Conservation (phyloP, 371 early-diverging fungal species). For the Lichtheimia hyalospora region DNA sequence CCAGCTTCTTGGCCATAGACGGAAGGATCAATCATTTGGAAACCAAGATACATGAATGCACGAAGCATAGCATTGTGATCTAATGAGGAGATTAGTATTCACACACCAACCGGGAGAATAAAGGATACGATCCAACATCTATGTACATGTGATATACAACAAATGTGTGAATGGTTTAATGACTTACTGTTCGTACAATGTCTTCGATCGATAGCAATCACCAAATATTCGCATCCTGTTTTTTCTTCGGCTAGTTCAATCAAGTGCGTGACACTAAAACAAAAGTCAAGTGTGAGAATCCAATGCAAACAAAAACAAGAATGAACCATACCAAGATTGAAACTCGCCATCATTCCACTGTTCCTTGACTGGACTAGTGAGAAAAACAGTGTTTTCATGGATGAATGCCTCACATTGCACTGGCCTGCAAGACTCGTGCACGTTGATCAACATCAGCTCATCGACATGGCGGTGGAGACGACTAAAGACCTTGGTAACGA, state of each 20-base stretch:
- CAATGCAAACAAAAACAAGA: neutral
- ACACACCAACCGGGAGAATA: neutral
- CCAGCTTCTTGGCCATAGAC: conserved; percentile 52
- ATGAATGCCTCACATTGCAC: conserved; percentile 49
- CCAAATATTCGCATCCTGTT: conserved; percentile 37
- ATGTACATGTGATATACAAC: neutral
- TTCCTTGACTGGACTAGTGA: conserved; percentile 32
- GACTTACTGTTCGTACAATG: conserved; percentile 8
- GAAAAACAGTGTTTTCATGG: conserved; percentile 41
- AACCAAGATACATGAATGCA: conserved; percentile 68
- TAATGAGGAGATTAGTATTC: conserved; percentile 17
- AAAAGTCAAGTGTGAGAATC: neutral
- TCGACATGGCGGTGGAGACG: conserved; percentile 24
- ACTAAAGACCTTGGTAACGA: conserved; percentile 38
- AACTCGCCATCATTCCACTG: conserved; percentile 48
- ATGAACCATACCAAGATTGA: conserved; percentile 34
- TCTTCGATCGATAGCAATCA: conserved; percentile 34
- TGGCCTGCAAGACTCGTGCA: conserved; percentile 12
- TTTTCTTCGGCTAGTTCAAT: conserved; percentile 53
- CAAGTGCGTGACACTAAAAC: conserved; percentile 39
- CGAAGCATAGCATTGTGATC: conserved; percentile 31
- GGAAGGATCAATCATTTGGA: conserved; percentile 55
- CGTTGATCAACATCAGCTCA: conserved; percentile 29
- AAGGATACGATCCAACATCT: neutral
- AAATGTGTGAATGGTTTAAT: neutral